These are phyloP conservation scores for Aspergillus brasiliensis DNA, from an alignment of 2,329 filamentous ascomycete species.

Conservation along the genomic window DNA sequence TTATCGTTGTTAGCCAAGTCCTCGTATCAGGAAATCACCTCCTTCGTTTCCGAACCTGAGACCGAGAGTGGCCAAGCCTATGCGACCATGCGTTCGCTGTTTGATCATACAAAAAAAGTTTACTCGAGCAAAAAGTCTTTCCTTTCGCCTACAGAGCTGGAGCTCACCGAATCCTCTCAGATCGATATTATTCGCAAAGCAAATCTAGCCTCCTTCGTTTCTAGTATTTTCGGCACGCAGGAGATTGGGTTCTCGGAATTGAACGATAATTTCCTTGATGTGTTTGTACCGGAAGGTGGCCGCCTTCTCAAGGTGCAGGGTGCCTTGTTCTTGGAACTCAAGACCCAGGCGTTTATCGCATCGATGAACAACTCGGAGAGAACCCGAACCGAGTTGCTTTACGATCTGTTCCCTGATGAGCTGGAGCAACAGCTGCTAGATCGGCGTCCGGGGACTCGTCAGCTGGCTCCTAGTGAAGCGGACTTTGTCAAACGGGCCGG, in stretches of 20 bases:
- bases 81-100: constrained; percentile 61
- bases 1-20: constrained; percentile 60
- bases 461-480: constrained; percentile 59
- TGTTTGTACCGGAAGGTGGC: constrained; percentile 62
- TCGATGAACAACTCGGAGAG: constrained; percentile 60
- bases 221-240: constrained; percentile 64
- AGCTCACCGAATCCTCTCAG: constrained; percentile 54
- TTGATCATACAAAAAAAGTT: constrained; percentile 65
- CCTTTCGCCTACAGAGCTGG: constrained; percentile 55
- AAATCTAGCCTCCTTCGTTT: constrained; percentile 66
- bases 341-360: constrained; percentile 68
- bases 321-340: constrained; percentile 63
- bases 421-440: constrained; percentile 57
- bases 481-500: constrained; percentile 60
- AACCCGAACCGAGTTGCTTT: constrained; percentile 58
- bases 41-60: constrained; percentile 58
- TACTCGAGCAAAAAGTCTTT: constrained; percentile 61
- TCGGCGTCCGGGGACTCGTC: constrained; percentile 56
- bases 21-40: constrained; percentile 58
- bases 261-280: constrained; percentile 64
- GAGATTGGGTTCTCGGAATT: constrained; percentile 66
- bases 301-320: constrained; percentile 62
- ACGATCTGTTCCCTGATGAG: constrained; percentile 61
- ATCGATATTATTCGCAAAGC: constrained; percentile 64
- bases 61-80: constrained; percentile 64